Evolutionary conservation across 2,329 filamentous ascomycete genomes (phyloP).

Genomic region (Aureobasidium melanogenum): DNA sequence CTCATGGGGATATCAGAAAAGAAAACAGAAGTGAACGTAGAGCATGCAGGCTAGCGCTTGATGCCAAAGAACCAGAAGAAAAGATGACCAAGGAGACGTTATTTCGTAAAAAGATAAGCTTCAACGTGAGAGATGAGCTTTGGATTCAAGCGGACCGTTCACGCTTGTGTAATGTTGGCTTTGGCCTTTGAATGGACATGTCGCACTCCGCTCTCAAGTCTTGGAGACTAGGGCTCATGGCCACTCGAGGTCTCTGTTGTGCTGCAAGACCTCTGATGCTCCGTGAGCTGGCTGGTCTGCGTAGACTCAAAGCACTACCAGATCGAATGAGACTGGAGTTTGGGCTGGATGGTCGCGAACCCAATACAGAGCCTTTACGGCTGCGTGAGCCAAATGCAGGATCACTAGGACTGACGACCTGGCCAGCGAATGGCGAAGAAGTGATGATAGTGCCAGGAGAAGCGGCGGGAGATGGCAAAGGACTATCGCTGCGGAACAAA

Average conservation of each 20-base stretch:
- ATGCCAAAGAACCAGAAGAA: too few species aligned
- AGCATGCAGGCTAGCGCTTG: neutral
- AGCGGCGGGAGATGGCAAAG: constrained; percentile 52
- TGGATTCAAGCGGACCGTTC: neutral
- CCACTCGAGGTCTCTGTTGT: neutral
- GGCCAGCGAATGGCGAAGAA: constrained; percentile 60
- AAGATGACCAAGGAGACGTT: constrained; percentile 2
- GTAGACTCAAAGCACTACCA: neutral
- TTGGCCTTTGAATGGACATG: neutral
- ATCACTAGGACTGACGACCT: constrained; percentile 40
- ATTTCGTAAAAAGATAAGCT: neutral
- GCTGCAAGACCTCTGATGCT: constrained; percentile 6
- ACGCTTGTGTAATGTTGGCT: neutral
- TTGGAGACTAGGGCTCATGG: constrained; percentile 1
- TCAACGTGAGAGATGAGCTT: neutral
- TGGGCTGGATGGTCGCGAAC: neutral
- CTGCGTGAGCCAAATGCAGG: neutral
- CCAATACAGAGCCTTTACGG: neutral
- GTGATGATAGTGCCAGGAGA: constrained; percentile 63
- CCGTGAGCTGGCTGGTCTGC: constrained; percentile 3
- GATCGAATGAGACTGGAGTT: neutral
- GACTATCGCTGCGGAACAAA: constrained; percentile 65
- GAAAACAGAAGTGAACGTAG: neutral
- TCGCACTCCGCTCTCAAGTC: neutral
- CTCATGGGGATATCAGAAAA: constrained; percentile 1